These are phyloP conservation scores for Paraglomus occultum DNA, from an alignment of 192 early-diverging fungal genomes.

Conservation along the genomic window DNA sequence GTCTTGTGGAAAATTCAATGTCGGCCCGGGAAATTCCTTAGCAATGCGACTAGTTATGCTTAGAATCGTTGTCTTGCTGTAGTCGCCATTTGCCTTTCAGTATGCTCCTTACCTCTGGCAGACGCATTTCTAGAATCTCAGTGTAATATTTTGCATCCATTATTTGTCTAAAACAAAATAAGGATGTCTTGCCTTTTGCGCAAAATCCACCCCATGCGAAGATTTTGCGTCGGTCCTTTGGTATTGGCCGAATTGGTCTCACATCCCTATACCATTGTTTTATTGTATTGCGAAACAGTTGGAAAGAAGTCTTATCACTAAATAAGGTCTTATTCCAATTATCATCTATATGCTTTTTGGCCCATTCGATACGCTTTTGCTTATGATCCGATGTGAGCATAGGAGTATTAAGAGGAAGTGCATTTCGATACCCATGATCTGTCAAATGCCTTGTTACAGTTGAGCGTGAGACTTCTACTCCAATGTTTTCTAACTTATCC, in stretches of 20 bases:
- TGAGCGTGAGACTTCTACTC: neutral
- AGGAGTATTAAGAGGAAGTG: neutral
- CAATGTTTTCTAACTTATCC: neutral
- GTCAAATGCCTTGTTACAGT: neutral
- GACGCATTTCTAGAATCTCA: neutral
- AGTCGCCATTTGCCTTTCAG: neutral
- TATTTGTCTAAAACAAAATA: slow-evolving; percentile 17
- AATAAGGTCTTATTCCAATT: slow-evolving; percentile 4
- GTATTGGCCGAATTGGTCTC: no score
- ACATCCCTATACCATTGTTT: slow-evolving; percentile 3
- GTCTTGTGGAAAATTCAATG: no score
- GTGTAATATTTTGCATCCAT: slow-evolving; percentile 21
- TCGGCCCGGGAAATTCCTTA: no score
- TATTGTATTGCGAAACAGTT: slow-evolving; percentile 10
- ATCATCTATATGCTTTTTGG: slow-evolving; percentile 11
- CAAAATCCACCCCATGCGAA: slow-evolving; percentile 19
- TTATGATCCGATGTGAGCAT: neutral
- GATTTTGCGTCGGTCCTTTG: slow-evolving; percentile 11
- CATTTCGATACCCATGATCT: neutral
- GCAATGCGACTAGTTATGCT: slow-evolving; percentile 17
- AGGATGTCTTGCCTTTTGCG: neutral
- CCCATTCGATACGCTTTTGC: neutral
- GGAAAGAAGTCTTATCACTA: slow-evolving; percentile 3
- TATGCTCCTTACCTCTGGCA: slow-evolving; percentile 5
- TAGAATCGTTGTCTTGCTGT: slow-evolving; percentile 13